Percentiles rank a stretch among this genome's conserved stretches.
These are phyloP conservation scores for Hansenula anomala DNA, from an alignment of 1,139 yeast species.

Conservation along the genomic window DNA sequence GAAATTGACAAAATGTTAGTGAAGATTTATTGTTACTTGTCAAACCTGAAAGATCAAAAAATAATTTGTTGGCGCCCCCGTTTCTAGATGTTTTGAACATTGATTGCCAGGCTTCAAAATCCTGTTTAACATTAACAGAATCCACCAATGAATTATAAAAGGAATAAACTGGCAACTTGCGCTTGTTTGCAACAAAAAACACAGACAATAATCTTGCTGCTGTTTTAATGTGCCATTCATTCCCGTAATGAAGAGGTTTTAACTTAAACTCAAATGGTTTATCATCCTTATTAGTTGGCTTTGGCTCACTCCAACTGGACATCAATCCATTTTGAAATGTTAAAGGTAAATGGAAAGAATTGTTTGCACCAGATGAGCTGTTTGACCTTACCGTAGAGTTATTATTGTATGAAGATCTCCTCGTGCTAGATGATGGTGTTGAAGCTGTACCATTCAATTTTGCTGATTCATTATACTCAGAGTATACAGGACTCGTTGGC, in stretches of 20 bases:
- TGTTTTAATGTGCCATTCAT: constrained; percentile 75
- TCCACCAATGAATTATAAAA: constrained; percentile 85
- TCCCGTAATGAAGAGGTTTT: constrained; percentile 59
- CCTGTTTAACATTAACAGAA: constrained; percentile 67
- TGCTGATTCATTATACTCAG: constrained; percentile 11
- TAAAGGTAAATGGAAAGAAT: constrained; percentile 9
- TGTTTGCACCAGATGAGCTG: background rate
- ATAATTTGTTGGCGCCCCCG: constrained; percentile 21
- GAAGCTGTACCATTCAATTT: constrained; percentile 14
- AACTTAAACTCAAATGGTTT: constrained; percentile 37
- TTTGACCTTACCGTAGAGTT: no score
- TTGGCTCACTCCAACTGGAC: constrained; percentile 15
- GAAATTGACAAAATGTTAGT: constrained; percentile 74
- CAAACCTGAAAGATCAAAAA: constrained; percentile 8
- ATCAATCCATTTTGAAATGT: constrained; percentile 13
- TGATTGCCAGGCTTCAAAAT: constrained; percentile 79
- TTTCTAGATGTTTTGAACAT: constrained; percentile 2
- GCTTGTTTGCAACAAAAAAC: constrained; percentile 48
- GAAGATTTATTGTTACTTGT: constrained; percentile 13
- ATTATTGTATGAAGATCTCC: no score
- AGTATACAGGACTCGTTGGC: constrained; percentile 7
- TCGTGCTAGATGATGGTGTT: background rate
- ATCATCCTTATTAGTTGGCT: constrained; percentile 1
- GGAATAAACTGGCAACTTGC: constrained; percentile 39
- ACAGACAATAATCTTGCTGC: constrained; percentile 57